phyloP scores from a whole-genome alignment of 169 alveolate genomes.

The Plasmodium falciparum region DNA sequence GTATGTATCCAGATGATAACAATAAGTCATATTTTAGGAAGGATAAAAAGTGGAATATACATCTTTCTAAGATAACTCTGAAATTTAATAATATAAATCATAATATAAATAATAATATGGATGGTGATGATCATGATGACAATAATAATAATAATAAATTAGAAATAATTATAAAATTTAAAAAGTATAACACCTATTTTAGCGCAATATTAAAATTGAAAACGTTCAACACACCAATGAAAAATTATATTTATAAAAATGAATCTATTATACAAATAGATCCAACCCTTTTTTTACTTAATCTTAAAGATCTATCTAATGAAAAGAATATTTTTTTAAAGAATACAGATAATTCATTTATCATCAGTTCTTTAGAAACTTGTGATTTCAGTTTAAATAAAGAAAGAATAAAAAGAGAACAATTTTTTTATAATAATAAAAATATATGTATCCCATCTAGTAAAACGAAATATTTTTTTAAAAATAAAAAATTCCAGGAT shows the following conservation, averaged over 20 bases:
- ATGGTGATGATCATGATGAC: too few species aligned
- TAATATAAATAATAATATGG: too few species aligned
- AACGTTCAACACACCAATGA: slow-evolving; percentile 30
- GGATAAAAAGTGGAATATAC: background rate
- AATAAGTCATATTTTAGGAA: background rate
- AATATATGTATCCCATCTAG: slow-evolving; percentile 37
- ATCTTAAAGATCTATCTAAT: slow-evolving; percentile 43
- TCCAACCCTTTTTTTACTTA: slow-evolving; percentile 66
- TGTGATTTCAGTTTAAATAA: slow-evolving; percentile 43
- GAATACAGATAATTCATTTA: slow-evolving; percentile 45
- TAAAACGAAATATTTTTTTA: slow-evolving; percentile 59
- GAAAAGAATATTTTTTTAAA: slow-evolving; percentile 65
- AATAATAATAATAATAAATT: background rate
- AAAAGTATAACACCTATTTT: slow-evolving; percentile 26
- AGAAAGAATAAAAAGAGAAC: slow-evolving; percentile 65
- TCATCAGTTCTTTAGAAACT: slow-evolving; percentile 56
- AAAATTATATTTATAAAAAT: slow-evolving; percentile 43
- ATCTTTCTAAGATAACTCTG: slow-evolving; percentile 28
- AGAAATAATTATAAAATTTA: slow-evolving; percentile 51
- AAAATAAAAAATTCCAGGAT: slow-evolving; percentile 55
- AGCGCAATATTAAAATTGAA: slow-evolving; percentile 36
- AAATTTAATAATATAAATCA: slow-evolving; percentile 26
- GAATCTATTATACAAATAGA: slow-evolving; percentile 70
- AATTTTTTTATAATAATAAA: slow-evolving; percentile 67
- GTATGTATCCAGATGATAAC: background rate